A percentile compares a stretch with the other conserved stretches of the same genome.
Conservation (phyloP, 2,329 filamentous ascomycete genomes). For the Fusarium pseudonygamai region DNA sequence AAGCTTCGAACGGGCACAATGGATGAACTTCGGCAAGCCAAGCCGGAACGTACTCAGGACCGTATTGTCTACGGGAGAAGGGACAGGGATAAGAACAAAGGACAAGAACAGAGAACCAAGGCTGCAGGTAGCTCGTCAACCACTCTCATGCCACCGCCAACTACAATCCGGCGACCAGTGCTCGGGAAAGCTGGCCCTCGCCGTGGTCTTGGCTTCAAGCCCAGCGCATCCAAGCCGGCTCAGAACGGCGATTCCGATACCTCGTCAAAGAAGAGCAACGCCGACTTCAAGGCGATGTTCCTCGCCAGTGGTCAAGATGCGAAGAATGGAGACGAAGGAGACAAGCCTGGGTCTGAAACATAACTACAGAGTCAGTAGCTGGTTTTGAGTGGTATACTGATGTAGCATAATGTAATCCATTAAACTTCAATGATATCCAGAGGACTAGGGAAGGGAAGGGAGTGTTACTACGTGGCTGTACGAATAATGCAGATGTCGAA, state of each 20-base stretch:
- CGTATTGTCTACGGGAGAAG: constrained; percentile 45
- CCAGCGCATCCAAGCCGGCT: constrained; percentile 30
- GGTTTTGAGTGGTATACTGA: constrained; percentile 7
- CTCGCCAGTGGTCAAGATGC: constrained; percentile 41
- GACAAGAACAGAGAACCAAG: constrained; percentile 42
- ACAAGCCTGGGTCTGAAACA: constrained; percentile 1
- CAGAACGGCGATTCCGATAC: constrained; percentile 39
- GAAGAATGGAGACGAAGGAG: constrained; percentile 9
- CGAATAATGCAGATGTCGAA: constrained; percentile 3
- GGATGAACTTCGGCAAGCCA: constrained; percentile 64
- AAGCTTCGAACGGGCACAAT: constrained; percentile 64
- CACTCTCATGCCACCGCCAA: constrained; percentile 57
- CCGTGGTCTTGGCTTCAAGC: constrained; percentile 55
- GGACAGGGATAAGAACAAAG: constrained; percentile 38
- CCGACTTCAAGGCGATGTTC: constrained; percentile 67
- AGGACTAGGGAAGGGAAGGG: neutral
- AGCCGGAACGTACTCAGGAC: constrained; percentile 51
- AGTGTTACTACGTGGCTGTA: neutral
- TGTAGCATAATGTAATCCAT: constrained; percentile 37
- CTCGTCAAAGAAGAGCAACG: constrained; percentile 60
- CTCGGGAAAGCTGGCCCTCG: constrained; percentile 53
- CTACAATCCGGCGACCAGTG: constrained; percentile 54
- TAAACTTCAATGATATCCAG: constrained; percentile 32
- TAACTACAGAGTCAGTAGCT: constrained; percentile 4
- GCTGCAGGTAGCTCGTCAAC: constrained; percentile 19